Base-by-base conservation (phyloP, 768 basidiomycete genomes). In the Hygrocybe punicea region DNA sequence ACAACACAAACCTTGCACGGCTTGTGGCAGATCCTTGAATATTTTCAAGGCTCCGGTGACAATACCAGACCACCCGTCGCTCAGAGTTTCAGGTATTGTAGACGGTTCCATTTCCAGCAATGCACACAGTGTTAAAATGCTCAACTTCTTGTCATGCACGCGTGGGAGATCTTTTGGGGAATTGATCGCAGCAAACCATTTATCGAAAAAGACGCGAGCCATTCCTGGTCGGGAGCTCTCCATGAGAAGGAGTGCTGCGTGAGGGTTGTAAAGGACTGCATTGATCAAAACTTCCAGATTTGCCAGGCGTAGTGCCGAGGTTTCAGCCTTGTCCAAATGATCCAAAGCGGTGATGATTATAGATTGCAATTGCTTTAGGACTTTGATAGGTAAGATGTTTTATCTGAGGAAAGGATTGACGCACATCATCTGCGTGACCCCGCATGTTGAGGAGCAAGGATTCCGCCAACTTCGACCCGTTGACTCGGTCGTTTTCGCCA, bases 61-160 rank as follows among this genome's bases (percentile, higher is more conserved):
- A 59, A 92, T 87, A 17, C 81, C 82, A 35, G 81, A 81, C 90
- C 91, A 93, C 10, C 86, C 88, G 4, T 84, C 84, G 58, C 80
- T 78, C 60, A 92, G 71, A 16, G 72, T 69, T 40, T 78, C 78
- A 2, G 88, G 90, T 35, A 91, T 78, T 48, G 66, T 67, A 8
- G 69, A 67, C 2, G 81, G 79, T 11, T 84, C 76, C 70, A 91
- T 73, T 71, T 93, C 90, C 66, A 96, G 75, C 57, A 94, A 72
- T 45, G 85, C 84, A 60, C 86, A 89, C 56, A 95, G 69, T 9
- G 92, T 84, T 56, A 90, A 68, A 55, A 94, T 83, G 62, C 82
- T 84, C 56, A 95, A 74, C 71, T 88, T 92, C 81, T 93, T 93
- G 73, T 95, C 92, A 67, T 96, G 92, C 44, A 96, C 91, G 17